Base-by-base conservation (phyloP, 768 basidiomycete species). In the Termitomyces sp. region DNA sequence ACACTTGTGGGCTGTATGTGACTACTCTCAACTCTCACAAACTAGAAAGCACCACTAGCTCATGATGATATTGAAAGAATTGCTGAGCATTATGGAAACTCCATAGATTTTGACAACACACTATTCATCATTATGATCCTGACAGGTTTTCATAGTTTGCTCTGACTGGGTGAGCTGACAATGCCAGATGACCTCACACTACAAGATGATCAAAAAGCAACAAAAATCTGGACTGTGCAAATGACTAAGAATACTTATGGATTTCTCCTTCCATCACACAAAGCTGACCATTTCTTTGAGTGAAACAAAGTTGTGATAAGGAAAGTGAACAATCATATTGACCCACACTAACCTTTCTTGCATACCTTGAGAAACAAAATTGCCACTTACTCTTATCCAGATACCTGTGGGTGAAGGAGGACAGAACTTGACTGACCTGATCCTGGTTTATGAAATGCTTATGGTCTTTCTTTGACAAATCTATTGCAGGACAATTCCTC, bases 401-500 rank as follows among this genome's bases (percentile, higher is more conserved):
- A 0, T 57, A 59, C n/a, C 44, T 71, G 1, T 71, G 70, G 68
- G 35, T 71, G 2, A 57, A 42, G 3, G 5, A 8, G 1, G 9
- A 53, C 18, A 68, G 67, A 18, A n/a, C 13, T 0, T 28, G 63
- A 6, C 70, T 66, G 12, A 66, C 58, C 0, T 48, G 69, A 2
- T 36, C 55, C 2, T 71, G 61, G 53, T 69, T 71, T 51, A 67
- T 67, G 0, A 15, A 15, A 2, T 45, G 61, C 0, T 50, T 71
- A 0, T 44, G 53, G 2, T 2, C 3, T 0, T 67, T 64, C 53
- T 66, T 65, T 33, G 58, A 59, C 13, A 45, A 40, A 0, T 52
- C 57, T 36, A 32, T 73, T 33, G 67, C 65, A 20, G 79, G 79
- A 1, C 80, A 81, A 39, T 79, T 76, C 0, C 40, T 79, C 38